Conservation (phyloP, 2,329 filamentous ascomycete species). For the Cladobotryum protrusum region DNA sequence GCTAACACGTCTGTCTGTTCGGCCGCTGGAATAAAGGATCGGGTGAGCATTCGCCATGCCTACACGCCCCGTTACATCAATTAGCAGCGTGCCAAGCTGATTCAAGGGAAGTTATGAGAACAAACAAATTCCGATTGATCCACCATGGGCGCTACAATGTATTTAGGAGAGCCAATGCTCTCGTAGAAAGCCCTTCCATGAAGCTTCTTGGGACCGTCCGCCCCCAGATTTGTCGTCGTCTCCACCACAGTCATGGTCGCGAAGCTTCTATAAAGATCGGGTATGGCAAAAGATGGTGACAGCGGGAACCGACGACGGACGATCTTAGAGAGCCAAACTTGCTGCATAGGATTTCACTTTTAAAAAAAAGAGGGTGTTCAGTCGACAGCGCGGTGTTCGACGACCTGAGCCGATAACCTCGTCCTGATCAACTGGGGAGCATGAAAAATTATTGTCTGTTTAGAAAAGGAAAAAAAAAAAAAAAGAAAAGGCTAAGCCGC, state of each 20-base stretch:
- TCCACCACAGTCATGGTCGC: conserved; percentile 27
- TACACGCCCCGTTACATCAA: conserved; percentile 29
- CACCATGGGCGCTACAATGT: conserved; percentile 93
- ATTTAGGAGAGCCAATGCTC: conserved; percentile 86
- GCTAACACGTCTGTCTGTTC: conserved; percentile 64
- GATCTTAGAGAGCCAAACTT: neutral
- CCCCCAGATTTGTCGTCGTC: conserved; percentile 13
- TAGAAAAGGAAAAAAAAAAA: neutral
- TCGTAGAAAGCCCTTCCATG: conserved; percentile 89
- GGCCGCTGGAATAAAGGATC: conserved; percentile 73
- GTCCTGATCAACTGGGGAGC: too few relatives aligned
- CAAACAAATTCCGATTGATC: conserved; percentile 95
- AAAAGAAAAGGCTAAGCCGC: neutral
- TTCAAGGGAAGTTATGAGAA: conserved; percentile 14
- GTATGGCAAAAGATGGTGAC: neutral
- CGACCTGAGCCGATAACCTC: neutral
- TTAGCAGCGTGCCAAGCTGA: conserved; percentile 6
- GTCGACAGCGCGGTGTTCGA: neutral
- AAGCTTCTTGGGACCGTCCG: conserved; percentile 48
- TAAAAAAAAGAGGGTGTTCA: too few relatives aligned
- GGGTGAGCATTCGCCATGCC: conserved; percentile 96
- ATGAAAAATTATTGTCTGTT: too few relatives aligned
- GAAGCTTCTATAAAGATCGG: conserved; percentile 14
- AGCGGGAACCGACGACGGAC: conserved; percentile 1
- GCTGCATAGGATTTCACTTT: conserved; percentile 4